These are phyloP conservation scores for Pseudozyma sp. DNA, from an alignment of 1,284 basidiomycete genomes.

Conservation along the genomic window DNA sequence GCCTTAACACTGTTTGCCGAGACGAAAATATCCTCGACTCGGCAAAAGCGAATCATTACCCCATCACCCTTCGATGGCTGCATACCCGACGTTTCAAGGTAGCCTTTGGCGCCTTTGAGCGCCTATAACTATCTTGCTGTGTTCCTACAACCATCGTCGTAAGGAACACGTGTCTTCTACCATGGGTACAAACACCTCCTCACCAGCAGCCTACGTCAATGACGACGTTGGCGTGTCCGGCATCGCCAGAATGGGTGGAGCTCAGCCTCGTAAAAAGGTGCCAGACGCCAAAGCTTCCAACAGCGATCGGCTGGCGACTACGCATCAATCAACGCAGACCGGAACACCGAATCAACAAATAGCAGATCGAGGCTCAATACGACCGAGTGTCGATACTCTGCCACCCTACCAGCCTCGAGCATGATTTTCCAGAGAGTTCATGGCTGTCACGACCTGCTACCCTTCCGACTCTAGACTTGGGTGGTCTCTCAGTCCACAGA, in stretches of 20 bases:
- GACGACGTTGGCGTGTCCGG: conserved; percentile 14
- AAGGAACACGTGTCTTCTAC: background rate
- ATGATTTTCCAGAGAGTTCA: background rate
- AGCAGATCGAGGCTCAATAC: background rate
- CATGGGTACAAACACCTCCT: conserved; percentile 37
- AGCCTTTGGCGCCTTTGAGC: background rate
- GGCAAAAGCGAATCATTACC: conserved; percentile 2
- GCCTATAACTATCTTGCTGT: too few species aligned
- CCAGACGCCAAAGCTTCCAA: background rate
- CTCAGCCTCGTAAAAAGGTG: conserved; percentile 28
- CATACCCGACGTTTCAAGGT: background rate
- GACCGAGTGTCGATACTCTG: conserved; percentile 26
- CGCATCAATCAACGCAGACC: too few species aligned
- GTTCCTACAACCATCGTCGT: too few species aligned
- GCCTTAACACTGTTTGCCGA: background rate
- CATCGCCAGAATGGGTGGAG: conserved; percentile 39
- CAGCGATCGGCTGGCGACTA: too few species aligned
- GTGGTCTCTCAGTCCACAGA: background rate
- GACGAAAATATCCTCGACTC: conserved; percentile 1
- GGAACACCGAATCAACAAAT: background rate
- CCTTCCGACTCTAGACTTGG: background rate
- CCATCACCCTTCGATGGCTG: background rate
- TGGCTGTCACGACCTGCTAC: background rate
- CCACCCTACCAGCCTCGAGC: conserved; percentile 20
- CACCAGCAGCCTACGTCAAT: conserved; percentile 36